Base-by-base conservation (phyloP, 768 basidiomycete species). In the Galerina marginata region DNA sequence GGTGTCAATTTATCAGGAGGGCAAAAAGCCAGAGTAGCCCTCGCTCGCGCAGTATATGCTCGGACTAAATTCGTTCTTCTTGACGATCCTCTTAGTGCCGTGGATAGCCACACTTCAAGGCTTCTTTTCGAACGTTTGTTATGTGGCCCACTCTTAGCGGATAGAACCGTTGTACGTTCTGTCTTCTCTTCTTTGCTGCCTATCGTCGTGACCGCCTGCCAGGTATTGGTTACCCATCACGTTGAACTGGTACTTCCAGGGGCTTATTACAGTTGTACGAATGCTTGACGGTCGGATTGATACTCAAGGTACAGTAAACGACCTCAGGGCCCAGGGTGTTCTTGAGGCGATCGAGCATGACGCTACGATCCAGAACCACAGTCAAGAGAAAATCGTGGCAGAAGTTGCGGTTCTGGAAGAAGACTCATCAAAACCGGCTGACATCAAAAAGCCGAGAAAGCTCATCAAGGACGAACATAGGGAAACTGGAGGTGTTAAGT, bases 201-300 rank as follows among this genome's bases (percentile, higher is more conserved):
- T n/a, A 23, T 49, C 16, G 38, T 25, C 14, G 33, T 51, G 40
- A n/a, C 16, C 26, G 15, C 29, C 1, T 26, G 38, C 15, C 59
- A 87, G 87, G 76, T 89, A 42, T 78, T 90, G 4, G 92, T 95
- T 38, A 92, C 92, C 0, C 93, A 95, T 62, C 92, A 94, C 67
- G 87, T 94, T 26, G 90, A 93, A 51, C 83, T 95, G 1, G 87
- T 94, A 15, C 82, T 93, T 6, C 88, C 92, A 0, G 87, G 86
- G 0, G 84, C 90, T 0, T 68, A 87, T 65, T 92, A 92, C 66
- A n/a, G 74, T 94, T 2, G 81, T 93, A 6, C 85, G 91, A 26
- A 88, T 94, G 83, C 79, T 92, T 2, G 92, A 93, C 68, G 93
- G 92, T 2, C 85, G 91, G 12, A 86, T 93, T 52, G 91, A 93